Conservation (phyloP, 306 rosid species). For the Medicago lupulina region DNA sequence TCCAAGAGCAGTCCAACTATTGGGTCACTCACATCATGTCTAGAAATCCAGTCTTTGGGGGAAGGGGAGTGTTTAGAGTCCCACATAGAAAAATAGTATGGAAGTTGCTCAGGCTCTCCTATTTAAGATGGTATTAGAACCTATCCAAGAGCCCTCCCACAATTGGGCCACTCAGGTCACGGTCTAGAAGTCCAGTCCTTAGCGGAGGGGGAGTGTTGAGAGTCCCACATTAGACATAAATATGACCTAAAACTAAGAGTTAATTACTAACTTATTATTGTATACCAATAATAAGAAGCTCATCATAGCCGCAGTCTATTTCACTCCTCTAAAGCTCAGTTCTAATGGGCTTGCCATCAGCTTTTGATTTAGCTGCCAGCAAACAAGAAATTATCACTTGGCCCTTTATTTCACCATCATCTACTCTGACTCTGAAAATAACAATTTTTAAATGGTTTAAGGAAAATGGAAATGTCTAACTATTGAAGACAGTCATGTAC, state of each 20-base stretch:
- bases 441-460: no score
- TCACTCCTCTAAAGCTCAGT: no score
- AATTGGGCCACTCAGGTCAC: neutral
- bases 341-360: constrained; percentile 24
- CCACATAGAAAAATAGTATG: no score
- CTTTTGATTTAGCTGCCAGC: constrained; percentile 18
- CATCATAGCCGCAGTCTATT: no score
- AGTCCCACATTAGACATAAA: neutral
- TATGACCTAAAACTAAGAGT: neutral
- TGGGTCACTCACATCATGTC: neutral
- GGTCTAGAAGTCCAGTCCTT: neutral
- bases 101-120: neutral
- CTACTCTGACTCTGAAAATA: neutral
- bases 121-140: neutral
- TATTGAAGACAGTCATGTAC: constrained; percentile 7
- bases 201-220: neutral
- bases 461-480: no score
- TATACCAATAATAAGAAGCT: no score
- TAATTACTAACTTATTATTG: no score
- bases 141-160: neutral
- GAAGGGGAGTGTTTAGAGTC: neutral
- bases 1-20: neutral
- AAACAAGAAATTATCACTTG: constrained; percentile 1
- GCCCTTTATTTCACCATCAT: constrained; percentile 8
- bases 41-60: neutral